Evolutionary conservation across 805 yeast genomes (phyloP), one percentile per base, ranked within the genome.

Genomic region (Wickerhamiella hasegawae): DNA sequence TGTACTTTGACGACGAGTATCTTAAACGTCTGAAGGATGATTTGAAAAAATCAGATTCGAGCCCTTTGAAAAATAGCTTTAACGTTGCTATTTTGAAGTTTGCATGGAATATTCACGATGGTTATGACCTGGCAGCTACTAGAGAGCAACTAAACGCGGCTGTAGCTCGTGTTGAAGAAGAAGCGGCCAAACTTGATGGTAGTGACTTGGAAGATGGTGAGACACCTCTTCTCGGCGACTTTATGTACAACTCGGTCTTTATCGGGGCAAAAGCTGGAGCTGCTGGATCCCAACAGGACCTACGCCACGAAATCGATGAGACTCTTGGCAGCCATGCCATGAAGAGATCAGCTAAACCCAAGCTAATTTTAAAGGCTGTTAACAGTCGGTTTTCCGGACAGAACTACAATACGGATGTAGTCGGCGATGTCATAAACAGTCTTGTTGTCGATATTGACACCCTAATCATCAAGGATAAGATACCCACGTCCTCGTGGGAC

Each of bases 401-500:
- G n/a, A n/a, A n/a, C n/a, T n/a, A n/a, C n/a, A n/a, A n/a, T n/a
- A n/a, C n/a, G n/a, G n/a, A n/a, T n/a, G n/a, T n/a, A n/a, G n/a
- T n/a, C n/a, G n/a, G n/a, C n/a, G n/a, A n/a, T n/a, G n/a, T n/a
- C n/a, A n/a, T n/a, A n/a, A n/a, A n/a, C n/a, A n/a, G n/a, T n/a
- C n/a, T n/a, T n/a, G n/a, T 21, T 21, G 6, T 21, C 24, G 24
- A 8, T 21, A 6, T 21, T 11, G 24, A 11, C 6, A 21, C 10
- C 24, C 28, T 14, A 26, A 26, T 69, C 34, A 61, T 83, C 3
- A 58, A 69, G 35, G 96, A 85, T 52, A 78, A 81, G 48, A 73
- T 85, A 2, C 76, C 83, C 1, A 70, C 84, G 0, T 87, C 96
- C 0, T 77, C 93, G 0, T 87, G 96, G 95, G 80, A 83, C 46